Conservation (phyloP, 2,329 filamentous ascomycete genomes). For the Plectosphaerella cucumerina region DNA sequence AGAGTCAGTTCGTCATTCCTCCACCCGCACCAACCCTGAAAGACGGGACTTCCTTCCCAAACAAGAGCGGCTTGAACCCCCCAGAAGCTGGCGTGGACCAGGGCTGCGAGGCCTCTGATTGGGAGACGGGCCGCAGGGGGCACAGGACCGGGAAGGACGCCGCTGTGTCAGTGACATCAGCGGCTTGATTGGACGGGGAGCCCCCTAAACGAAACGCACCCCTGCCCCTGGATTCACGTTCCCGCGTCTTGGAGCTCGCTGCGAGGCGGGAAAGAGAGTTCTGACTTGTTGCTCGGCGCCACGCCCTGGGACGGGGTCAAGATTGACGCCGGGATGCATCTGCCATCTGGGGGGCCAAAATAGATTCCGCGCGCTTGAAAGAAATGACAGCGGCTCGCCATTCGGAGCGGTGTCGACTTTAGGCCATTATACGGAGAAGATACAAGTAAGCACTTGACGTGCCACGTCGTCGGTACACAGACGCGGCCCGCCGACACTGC, state of each 20-base stretch:
- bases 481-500: no score
- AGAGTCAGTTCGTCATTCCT: background rate
- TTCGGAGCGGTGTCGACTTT: background rate
- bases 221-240: background rate
- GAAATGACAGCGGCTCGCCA: conserved; percentile 30
- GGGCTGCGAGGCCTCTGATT: conserved; percentile 3
- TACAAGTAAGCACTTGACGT: no score
- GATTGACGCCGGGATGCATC: no score
- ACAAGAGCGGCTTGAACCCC: background rate
- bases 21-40: background rate
- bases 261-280: background rate
- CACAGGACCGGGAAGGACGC: conserved; percentile 3
- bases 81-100: background rate
- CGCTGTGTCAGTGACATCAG: conserved; percentile 3
- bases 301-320: no score
- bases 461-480: no score
- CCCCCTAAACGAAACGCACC: background rate
- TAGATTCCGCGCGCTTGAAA: background rate
- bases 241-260: background rate
- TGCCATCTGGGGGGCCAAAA: conserved; percentile 12
- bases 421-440: no score
- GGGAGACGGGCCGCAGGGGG: conserved; percentile 1
- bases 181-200: background rate
- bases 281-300: background rate
- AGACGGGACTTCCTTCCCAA: background rate